A percentile compares a stretch with the other conserved stretches of the same genome.
These are phyloP conservation scores for Chaetomiaceae sp. DNA, from an alignment of 2,329 filamentous ascomycete genomes.

Conservation along the genomic window DNA sequence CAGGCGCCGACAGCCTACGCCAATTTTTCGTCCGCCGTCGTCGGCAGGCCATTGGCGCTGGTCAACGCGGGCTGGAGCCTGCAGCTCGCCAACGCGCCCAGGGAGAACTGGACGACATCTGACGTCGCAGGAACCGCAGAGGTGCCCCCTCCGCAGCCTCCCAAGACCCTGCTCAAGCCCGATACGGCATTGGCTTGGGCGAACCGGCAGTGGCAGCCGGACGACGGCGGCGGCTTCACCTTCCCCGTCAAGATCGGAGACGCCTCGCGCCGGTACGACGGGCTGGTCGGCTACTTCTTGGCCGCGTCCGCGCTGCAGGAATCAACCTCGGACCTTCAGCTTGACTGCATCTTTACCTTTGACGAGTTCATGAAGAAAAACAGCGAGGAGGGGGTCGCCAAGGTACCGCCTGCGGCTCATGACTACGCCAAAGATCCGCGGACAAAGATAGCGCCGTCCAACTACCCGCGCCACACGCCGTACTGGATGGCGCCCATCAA, in stretches of 20 bases:
- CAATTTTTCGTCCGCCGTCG: constrained; percentile 1
- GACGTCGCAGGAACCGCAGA: too few relatives aligned
- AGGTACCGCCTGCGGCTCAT: too few relatives aligned
- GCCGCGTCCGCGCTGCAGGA: constrained; percentile 15
- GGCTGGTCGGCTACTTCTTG: constrained; percentile 38
- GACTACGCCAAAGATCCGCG: too few relatives aligned
- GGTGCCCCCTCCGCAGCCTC: not conserved
- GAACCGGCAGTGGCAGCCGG: too few relatives aligned
- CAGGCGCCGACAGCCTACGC: too few relatives aligned
- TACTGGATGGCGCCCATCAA: too few relatives aligned
- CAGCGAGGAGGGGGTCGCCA: too few relatives aligned
- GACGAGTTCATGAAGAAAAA: not conserved
- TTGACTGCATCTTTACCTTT: not conserved
- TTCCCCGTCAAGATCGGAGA: constrained; percentile 38
- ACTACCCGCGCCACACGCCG: not conserved
- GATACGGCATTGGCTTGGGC: too few relatives aligned
- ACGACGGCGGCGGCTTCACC: too few relatives aligned
- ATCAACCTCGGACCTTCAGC: constrained; percentile 18
- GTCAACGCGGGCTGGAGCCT: constrained; percentile 7
- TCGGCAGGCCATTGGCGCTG: constrained; percentile 13
- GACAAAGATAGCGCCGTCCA: too few relatives aligned
- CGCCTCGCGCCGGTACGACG: constrained; percentile 31
- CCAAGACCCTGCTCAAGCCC: not conserved
- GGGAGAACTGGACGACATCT: constrained; percentile 21
- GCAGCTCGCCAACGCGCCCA: constrained; percentile 11